Evolutionary conservation across 441 rosid species (phyloP), one percentile per base, ranked within the genome.

Genomic region (Hura crepitans): DNA sequence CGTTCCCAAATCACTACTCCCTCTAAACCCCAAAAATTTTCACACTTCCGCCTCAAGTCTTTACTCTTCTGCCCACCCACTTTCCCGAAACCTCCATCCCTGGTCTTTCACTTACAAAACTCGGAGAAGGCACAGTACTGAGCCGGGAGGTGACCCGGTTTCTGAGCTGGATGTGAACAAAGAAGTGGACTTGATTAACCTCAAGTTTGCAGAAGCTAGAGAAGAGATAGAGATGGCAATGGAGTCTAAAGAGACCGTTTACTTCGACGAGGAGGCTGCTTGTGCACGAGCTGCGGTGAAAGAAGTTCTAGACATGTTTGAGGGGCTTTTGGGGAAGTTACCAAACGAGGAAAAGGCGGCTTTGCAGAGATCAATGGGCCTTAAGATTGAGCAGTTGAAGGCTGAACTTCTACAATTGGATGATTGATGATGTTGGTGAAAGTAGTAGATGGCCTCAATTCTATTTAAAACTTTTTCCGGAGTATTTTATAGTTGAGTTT

Each of bases 211-310:
- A 7, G 97, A 95, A 82, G 99, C 99, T 20, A 90, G 99, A 61
- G 97, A 95, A 77, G 99, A 95, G 90, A 89, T 92, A 66, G 96
- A 92, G 66, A 82, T 84, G 93, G 97, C 98, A 14, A 82, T 88
- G 95, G 99, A 92, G 17, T 85, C 99, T 13, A 95, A 92, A 46
- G 99, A 95, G 81, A 92, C 97, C 3, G 89, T 92, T 65, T 95
- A 90, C 76, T 95, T 95, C 83, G 65, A 95, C 62, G 99, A 95
- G 65, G 98, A 95, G 73, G 97, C 96, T 14, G 97, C 86, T 69
- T 89, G 92, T 78, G 97, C 99, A 2, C 84, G 97, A 63, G 85
- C 70, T 62, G 93, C 92, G 0, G 97, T 85, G 63, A 82, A 86
- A 27, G 90, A 95, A 56, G 93, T 84, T 45, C 30, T 87, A 75